A percentile compares a stretch with the other conserved stretches of the same genome.
These are phyloP conservation scores for Nelumbo lutea DNA, from an alignment of 164 flowering plant genomes.

Conservation along the genomic window DNA sequence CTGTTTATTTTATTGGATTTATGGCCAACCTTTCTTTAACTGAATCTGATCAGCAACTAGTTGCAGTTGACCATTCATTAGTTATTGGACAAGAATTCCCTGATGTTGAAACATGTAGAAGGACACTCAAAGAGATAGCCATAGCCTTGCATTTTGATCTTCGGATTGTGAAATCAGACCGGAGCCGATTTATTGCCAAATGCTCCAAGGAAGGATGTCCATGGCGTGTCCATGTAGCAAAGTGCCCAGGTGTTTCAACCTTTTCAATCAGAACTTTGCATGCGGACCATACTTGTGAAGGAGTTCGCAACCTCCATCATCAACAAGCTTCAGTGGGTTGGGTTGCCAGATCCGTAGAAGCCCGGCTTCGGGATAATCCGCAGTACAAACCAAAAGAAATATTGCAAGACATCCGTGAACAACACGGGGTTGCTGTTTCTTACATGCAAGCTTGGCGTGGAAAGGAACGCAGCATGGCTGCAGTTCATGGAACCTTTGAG, in stretches of 20 bases:
- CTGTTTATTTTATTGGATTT: slow-evolving; percentile 16
- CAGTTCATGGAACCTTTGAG: slow-evolving; percentile 69
- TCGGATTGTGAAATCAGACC: slow-evolving; percentile 95
- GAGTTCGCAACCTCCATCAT: slow-evolving; percentile 84
- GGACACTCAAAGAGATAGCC: slow-evolving; percentile 79
- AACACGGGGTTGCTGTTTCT: slow-evolving; percentile 96
- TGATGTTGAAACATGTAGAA: slow-evolving; percentile 70
- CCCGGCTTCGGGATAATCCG: slow-evolving; percentile 76
- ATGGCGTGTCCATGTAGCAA: slow-evolving; percentile 97
- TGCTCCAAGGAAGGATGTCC: slow-evolving; percentile 98
- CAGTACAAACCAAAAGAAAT: too few relatives aligned
- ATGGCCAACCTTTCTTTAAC: slow-evolving; percentile 22
- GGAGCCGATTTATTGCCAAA: slow-evolving; percentile 92
- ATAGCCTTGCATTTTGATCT: slow-evolving; percentile 91
- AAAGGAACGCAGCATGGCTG: slow-evolving; percentile 98
- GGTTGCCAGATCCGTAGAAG: slow-evolving; percentile 97
- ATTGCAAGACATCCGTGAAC: slow-evolving; percentile 80
- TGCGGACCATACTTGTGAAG: slow-evolving; percentile 95
- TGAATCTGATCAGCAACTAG: slow-evolving; percentile 20
- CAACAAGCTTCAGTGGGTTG: slow-evolving; percentile 98
- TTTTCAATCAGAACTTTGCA: slow-evolving; percentile 82
- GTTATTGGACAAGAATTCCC: slow-evolving; percentile 86
- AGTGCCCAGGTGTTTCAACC: slow-evolving; percentile 80
- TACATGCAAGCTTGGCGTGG: slow-evolving; percentile 99
- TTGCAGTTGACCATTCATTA: slow-evolving; percentile 31